Conservation (phyloP, 306 rosid genomes). For the Prunus kanzakura region DNA sequence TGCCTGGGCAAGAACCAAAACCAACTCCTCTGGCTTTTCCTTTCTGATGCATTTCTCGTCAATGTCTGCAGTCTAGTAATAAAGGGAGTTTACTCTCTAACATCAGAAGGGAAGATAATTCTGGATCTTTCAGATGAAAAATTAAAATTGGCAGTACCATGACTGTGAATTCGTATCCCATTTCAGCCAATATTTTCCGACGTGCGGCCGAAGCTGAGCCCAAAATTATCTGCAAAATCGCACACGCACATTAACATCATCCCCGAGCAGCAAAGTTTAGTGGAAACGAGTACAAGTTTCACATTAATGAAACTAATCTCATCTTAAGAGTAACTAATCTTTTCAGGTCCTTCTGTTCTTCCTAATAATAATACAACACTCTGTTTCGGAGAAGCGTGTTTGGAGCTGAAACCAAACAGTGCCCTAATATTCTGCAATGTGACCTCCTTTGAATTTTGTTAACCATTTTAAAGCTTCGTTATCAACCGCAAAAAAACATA, state of each 20-base stretch:
- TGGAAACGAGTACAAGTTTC: background rate
- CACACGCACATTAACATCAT: background rate
- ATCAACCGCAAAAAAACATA: background rate
- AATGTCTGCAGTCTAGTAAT: constrained; percentile 78
- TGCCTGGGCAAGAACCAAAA: constrained; percentile 88
- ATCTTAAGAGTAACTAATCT: no score
- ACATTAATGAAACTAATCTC: background rate
- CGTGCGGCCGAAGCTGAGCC: constrained; percentile 74
- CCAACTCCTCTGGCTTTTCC: constrained; percentile 81
- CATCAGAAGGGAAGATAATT: background rate
- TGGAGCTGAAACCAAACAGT: background rate
- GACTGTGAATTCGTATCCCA: constrained; percentile 70
- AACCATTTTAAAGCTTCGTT: background rate
- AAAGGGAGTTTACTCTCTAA: constrained; percentile 3
- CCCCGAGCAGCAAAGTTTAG: background rate
- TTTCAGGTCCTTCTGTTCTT: no score
- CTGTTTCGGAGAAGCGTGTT: background rate
- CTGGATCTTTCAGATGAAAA: background rate
- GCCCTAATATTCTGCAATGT: background rate
- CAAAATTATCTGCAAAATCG: constrained; percentile 55
- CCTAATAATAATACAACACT: no score
- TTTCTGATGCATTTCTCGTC: constrained; percentile 86
- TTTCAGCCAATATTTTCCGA: constrained; percentile 63
- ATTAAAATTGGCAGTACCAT: constrained; percentile 35
- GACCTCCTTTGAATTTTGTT: no score